phyloP scores from a whole-genome alignment of 345 rosid genomes.

The Eucalyptus grandis region DNA sequence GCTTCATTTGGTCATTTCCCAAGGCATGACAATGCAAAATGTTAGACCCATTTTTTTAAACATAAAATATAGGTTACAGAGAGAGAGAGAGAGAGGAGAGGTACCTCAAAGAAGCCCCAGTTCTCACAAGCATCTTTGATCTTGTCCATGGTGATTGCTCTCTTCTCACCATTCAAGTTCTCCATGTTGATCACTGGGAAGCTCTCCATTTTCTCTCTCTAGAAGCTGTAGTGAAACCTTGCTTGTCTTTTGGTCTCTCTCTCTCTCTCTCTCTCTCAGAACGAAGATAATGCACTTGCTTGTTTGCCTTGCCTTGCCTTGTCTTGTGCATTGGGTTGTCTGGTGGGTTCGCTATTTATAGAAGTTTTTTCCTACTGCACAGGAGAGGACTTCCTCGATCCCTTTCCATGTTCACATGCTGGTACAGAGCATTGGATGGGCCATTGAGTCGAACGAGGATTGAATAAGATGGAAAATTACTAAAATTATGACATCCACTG shows the following conservation, averaged over 20 bases:
- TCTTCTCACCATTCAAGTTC: constrained; percentile 59
- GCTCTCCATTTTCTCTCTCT: constrained; percentile 27
- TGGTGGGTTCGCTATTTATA: neutral
- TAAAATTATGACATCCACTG: neutral
- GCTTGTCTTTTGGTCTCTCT: neutral
- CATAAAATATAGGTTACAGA: neutral
- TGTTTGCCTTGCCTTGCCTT: neutral
- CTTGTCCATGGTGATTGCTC: constrained; percentile 42
- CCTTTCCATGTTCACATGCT: neutral
- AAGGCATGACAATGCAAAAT: neutral
- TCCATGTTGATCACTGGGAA: constrained; percentile 65
- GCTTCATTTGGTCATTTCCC: constrained; percentile 3
- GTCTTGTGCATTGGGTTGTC: neutral
- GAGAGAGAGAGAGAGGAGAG: neutral
- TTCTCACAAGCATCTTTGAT: constrained; percentile 94
- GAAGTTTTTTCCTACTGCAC: neutral
- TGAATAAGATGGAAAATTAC: neutral
- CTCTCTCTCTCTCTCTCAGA: neutral
- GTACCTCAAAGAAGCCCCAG: constrained; percentile 99
- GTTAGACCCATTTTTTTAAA: neutral
- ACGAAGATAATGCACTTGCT: neutral
- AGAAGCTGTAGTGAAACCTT: neutral
- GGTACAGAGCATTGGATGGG: neutral
- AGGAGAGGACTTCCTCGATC: neutral
- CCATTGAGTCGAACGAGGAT: neutral